These are phyloP conservation scores for Fusarium sp. DNA, from an alignment of 2,329 filamentous ascomycete genomes.

Conservation along the genomic window DNA sequence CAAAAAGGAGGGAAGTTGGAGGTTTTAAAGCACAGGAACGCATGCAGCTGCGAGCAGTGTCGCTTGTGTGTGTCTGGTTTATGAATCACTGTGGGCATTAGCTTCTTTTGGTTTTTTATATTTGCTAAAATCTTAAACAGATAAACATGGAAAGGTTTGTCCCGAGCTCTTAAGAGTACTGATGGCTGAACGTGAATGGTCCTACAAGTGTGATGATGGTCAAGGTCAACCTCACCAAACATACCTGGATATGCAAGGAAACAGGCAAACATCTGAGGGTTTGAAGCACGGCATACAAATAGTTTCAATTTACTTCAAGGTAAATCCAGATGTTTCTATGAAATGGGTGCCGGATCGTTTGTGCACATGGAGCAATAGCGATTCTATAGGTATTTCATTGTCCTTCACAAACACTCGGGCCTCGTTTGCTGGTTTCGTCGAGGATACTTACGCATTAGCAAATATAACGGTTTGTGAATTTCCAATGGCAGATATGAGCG, in stretches of 20 bases:
- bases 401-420: neutral
- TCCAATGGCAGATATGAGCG: too few species aligned
- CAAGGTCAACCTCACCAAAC: neutral
- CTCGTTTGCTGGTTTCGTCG: neutral
- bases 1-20: fast-evolving
- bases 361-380: neutral
- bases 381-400: neutral
- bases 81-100: neutral
- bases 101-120: fast-evolving
- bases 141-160: fast-evolving
- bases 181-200: neutral
- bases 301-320: fast-evolving
- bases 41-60: neutral
- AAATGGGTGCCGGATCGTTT: neutral
- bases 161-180: neutral
- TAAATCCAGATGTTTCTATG: neutral
- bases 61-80: too few species aligned
- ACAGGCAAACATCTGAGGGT: fast-evolving
- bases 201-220: neutral
- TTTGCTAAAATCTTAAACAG: neutral
- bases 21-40: too few species aligned
- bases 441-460: neutral
- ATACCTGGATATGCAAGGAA: neutral
- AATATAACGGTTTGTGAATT: neutral
- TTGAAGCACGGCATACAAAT: neutral